phyloP scores from a whole-genome alignment of 768 basidiomycete genomes.

The Coprinellus aureogranulatus region DNA sequence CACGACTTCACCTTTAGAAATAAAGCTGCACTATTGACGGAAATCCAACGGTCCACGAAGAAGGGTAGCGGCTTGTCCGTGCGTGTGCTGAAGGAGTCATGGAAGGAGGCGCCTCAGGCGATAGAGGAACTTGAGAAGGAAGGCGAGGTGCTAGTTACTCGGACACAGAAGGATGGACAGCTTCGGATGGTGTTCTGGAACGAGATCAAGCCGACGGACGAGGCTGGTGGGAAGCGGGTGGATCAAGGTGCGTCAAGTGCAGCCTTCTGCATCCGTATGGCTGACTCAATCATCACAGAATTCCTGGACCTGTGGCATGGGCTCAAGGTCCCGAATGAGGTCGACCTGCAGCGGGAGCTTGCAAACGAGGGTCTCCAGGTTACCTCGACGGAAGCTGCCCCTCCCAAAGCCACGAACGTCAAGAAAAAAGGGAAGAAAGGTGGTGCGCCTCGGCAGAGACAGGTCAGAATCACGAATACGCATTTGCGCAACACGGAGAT shows the following conservation, averaged over 20 bases:
- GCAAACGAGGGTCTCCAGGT: constrained; percentile 78
- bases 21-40: constrained; percentile 78
- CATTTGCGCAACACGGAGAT: constrained; percentile 85
- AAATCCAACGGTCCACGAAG: constrained; percentile 82
- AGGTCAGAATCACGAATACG: constrained; percentile 82
- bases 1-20: constrained; percentile 85
- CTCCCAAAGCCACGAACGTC: constrained; percentile 46
- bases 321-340: constrained; percentile 81
- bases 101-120: constrained; percentile 74
- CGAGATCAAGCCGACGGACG: constrained; percentile 76
- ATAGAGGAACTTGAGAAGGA: constrained; percentile 22
- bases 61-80: constrained; percentile 85
- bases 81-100: constrained; percentile 82
- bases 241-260: constrained; percentile 66
- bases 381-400: constrained; percentile 62
- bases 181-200: constrained; percentile 52
- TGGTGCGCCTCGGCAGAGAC: constrained; percentile 67
- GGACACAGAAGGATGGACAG: constrained; percentile 80
- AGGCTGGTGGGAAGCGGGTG: constrained; percentile 65
- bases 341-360: constrained; percentile 75
- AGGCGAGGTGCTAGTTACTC: constrained; percentile 58
- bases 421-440: constrained; percentile 85
- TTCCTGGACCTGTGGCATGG: constrained; percentile 86
- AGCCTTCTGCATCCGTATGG: constrained; percentile 6
- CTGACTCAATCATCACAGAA: constrained; percentile 45